Evolutionary conservation across 495 filamentous ascomycete genomes (phyloP).

Genomic region (Polyplosphaeria fusca): DNA sequence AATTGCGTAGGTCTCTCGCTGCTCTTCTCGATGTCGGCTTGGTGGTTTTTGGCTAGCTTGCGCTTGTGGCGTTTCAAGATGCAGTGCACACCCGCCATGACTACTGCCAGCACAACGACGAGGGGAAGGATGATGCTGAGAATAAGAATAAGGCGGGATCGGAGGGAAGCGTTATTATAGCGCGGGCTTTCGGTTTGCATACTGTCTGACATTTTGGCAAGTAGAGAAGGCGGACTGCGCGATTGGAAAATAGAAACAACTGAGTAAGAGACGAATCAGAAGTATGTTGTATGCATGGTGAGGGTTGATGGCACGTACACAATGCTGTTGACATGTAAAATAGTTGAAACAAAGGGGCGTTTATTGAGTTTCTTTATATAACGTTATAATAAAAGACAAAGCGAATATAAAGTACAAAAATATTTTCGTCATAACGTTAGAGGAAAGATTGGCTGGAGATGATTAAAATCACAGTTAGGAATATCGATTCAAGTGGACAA

Average conservation of each 20-base stretch:
- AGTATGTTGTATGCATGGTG: background rate
- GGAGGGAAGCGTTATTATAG: background rate
- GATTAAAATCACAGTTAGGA: too few species aligned
- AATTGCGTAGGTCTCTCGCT: too few species aligned
- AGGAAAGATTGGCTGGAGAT: too few species aligned
- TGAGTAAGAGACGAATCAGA: background rate
- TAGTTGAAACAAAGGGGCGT: too few species aligned
- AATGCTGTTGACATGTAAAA: background rate
- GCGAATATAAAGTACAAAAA: too few species aligned
- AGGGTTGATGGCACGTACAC: background rate
- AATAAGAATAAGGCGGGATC: background rate
- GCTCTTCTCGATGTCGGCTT: background rate
- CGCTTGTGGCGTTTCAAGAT: background rate
- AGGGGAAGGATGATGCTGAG: background rate
- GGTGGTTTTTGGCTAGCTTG: background rate
- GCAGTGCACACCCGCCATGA: conserved; percentile 4
- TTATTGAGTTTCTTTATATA: too few species aligned
- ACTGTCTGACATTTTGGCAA: background rate
- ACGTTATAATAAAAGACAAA: too few species aligned
- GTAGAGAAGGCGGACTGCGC: background rate
- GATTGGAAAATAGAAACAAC: background rate
- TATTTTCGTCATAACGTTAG: too few species aligned
- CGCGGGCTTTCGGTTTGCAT: background rate
- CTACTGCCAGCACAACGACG: background rate
- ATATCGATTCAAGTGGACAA: too few species aligned